Evolutionary conservation across 345 rosid genomes (phyloP).

Genomic region (Euclidium syriacum): DNA sequence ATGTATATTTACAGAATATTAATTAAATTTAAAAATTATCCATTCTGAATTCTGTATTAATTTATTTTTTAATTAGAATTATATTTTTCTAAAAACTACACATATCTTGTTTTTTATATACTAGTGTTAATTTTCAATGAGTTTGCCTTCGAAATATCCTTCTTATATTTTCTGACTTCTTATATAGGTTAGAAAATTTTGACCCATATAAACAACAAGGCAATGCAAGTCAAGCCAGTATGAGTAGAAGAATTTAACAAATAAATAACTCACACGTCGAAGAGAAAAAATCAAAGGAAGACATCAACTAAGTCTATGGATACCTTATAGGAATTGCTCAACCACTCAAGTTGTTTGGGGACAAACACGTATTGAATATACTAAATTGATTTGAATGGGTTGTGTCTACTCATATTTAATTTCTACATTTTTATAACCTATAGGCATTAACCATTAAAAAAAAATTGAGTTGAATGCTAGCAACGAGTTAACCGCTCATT

Average conservation of each 20-base stretch:
- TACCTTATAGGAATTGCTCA: constrained; percentile 2
- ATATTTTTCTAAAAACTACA: neutral
- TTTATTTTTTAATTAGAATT: neutral
- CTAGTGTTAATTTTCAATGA: neutral
- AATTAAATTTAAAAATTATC: neutral
- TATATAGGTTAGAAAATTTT: neutral
- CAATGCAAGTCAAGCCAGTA: neutral
- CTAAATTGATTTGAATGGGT: constrained; percentile 2
- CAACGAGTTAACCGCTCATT: neutral
- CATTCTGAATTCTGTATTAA: neutral
- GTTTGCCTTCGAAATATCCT: neutral
- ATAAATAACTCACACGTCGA: neutral
- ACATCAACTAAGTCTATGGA: neutral
- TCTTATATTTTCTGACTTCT: neutral
- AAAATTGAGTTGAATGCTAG: neutral
- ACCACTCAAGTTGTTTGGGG: neutral
- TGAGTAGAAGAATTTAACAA: neutral
- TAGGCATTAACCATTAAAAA: too few relatives aligned
- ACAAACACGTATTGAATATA: neutral
- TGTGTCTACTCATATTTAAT: neutral
- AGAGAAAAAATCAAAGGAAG: constrained; percentile 6
- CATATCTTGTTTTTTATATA: neutral
- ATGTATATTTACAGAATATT: neutral
- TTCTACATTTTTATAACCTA: too few relatives aligned
- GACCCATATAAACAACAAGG: neutral